These are phyloP conservation scores for Aspergillus thermomutatus DNA, from an alignment of 2,329 filamentous ascomycete genomes.

Conservation along the genomic window DNA sequence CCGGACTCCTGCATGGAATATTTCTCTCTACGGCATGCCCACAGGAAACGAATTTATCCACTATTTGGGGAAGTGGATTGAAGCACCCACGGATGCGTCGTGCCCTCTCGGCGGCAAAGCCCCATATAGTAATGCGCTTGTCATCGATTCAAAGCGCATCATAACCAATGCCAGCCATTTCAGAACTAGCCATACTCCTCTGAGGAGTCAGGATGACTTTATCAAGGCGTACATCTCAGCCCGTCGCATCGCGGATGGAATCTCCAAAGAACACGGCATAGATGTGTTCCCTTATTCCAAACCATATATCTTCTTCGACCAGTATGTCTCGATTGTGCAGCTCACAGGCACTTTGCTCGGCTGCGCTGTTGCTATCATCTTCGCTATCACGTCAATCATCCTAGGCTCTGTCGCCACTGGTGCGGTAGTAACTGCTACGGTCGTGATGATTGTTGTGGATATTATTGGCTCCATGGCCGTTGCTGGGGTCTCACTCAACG, in stretches of 20 bases:
- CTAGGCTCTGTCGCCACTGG: constrained; percentile 82
- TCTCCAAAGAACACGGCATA: constrained; percentile 67
- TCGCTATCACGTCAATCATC: constrained; percentile 72
- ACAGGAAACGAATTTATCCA: constrained; percentile 85
- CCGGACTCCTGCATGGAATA: constrained; percentile 80
- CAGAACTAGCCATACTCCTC: constrained; percentile 80
- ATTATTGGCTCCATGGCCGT: constrained; percentile 95
- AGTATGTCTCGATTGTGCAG: constrained; percentile 80
- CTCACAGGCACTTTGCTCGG: constrained; percentile 77
- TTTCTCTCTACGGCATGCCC: constrained; percentile 85
- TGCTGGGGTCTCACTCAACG: constrained; percentile 84
- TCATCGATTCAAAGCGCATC: constrained; percentile 65
- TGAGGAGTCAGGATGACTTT: constrained; percentile 86
- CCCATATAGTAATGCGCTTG: constrained; percentile 78
- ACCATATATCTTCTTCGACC: constrained; percentile 99
- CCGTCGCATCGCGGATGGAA: constrained; percentile 76
- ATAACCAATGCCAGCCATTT: constrained; percentile 84
- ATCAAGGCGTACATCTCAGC: constrained; percentile 87
- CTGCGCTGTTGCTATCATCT: constrained; percentile 80
- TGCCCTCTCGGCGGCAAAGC: constrained; percentile 89
- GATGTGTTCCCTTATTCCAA: constrained; percentile 95
- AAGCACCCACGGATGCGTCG: constrained; percentile 72
- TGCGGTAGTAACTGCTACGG: constrained; percentile 76
- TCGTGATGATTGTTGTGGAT: constrained; percentile 89
- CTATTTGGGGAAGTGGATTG: constrained; percentile 80